Evolutionary conservation across 768 basidiomycete genomes (phyloP).

Genomic region (Collybia mongolica): DNA sequence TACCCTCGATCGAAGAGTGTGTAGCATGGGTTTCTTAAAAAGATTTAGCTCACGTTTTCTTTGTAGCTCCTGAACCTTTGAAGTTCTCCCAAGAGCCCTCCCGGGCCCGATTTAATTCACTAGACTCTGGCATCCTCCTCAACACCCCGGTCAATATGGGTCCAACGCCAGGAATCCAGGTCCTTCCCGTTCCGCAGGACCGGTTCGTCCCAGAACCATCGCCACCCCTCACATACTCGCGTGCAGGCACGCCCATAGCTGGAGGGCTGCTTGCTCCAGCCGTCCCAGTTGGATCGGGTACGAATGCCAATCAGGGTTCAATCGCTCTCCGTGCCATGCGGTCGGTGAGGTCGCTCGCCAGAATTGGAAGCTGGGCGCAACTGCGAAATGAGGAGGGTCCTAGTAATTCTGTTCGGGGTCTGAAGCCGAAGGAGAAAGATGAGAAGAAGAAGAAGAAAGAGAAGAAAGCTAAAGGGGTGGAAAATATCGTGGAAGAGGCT

Average conservation of each 20-base stretch:
- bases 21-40: conserved; percentile 6
- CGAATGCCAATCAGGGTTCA: conserved; percentile 43
- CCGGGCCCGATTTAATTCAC: conserved; percentile 64
- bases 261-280: conserved; percentile 39
- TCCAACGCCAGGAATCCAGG: conserved; percentile 5
- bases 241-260: conserved; percentile 34
- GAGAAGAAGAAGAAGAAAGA: conserved; percentile 26
- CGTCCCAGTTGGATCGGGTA: conserved; percentile 10
- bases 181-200: not conserved
- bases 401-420: not conserved
- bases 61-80: conserved; percentile 47
- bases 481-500: conserved; percentile 6
- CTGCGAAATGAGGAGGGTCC: conserved; percentile 36
- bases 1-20: conserved; percentile 39
- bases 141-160: conserved; percentile 30
- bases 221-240: conserved; percentile 23
- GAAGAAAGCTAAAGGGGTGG: conserved; percentile 13
- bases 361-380: conserved; percentile 73
- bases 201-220: conserved; percentile 11
- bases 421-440: conserved; percentile 13
- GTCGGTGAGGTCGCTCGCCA: conserved; percentile 68
- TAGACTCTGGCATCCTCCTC: conserved; percentile 42
- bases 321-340: conserved; percentile 80
- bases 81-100: conserved; percentile 23
- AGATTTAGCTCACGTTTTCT: not conserved